Evolutionary conservation across 495 filamentous ascomycete genomes (phyloP), one percentile per base, ranked within the genome.

Genomic region (Neurospora terricola): DNA sequence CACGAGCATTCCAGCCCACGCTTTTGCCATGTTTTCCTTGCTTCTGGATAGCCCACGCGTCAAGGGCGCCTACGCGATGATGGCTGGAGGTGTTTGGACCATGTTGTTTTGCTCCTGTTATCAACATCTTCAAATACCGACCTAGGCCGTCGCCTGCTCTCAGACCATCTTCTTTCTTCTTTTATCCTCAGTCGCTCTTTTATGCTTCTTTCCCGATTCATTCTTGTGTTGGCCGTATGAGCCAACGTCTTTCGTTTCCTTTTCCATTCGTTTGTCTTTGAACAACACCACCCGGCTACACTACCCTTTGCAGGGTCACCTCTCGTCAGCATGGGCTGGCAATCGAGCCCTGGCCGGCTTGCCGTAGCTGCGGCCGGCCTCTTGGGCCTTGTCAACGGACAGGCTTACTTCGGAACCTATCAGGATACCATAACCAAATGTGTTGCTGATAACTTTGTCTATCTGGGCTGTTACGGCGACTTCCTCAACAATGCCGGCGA

Each of bases 311-410:
- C 21, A 30, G 27, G 12, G 39, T 39, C n/a, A 21, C 12, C 23
- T 42, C 40, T 40, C 71, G 69, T 70, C 71, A 77, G 72, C 45
- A 81, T 82, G 80, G 75, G 71, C 54, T 70, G 74, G 45, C 75
- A 72, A 23, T 21, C 70, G 10, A 75, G 59, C 59, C 70, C 73
- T 73, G 76, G 72, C 36, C 73, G 72, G 59, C 79, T 77, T 38
- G 69, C 80, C n/a, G 75, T 75, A 54, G 77, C 77, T 45, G 70
- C 80, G 10, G 69, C 75, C 68, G 76, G 75, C 34, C 73, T 80
- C 21, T 59, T 78, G 38, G 66, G 77, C 40, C 38, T 76, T 9
- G 73, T 70, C 27, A 73, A 79, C 69, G 74, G 73, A 16, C 78
- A 78, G 68, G 79, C 45, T 10, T 76, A 70, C 62, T 79, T 71